A percentile compares a stretch with the other conserved stretches of the same genome.
Conservation (phyloP, 2,329 filamentous ascomycete genomes). For the Diaporthe australafricana region DNA sequence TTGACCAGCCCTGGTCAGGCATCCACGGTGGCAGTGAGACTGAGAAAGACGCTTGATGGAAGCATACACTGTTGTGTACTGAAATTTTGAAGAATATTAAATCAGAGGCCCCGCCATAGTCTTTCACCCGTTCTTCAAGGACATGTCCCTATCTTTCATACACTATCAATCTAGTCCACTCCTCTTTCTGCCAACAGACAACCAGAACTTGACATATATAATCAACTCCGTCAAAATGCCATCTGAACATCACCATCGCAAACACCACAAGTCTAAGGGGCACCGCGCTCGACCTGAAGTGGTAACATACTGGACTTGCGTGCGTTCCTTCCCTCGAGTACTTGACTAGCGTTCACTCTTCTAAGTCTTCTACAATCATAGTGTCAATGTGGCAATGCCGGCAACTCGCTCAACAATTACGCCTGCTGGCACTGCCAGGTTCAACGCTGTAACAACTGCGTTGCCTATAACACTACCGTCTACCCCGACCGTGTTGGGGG, state of each 20-base stretch:
- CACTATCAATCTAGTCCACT: not conserved
- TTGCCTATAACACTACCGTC: slow-evolving; percentile 4
- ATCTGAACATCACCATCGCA: not conserved
- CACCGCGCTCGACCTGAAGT: not conserved
- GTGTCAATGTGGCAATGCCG: not conserved
- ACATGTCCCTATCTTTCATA: not conserved
- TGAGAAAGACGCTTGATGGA: not conserved
- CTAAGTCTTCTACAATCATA: not conserved
- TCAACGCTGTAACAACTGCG: not conserved
- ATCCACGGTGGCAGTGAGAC: slow-evolving; percentile 17
- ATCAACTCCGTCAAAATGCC: not conserved
- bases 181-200: not conserved
- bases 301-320: slow-evolving; percentile 10
- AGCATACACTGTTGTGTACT: not conserved
- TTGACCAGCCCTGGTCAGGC: not conserved
- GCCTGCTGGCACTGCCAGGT: slow-evolving; percentile 4
- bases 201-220: not conserved
- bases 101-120: not conserved
- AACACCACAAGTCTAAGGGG: not conserved
- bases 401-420: not conserved
- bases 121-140: not conserved
- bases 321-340: not conserved
- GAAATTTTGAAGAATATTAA: not conserved
- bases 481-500: slow-evolving; percentile 1
- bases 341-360: too few relatives aligned